A percentile compares a stretch with the other conserved stretches of the same genome.
Conservation (phyloP, 2,329 filamentous ascomycete genomes). For the Colletotrichum filicis region DNA sequence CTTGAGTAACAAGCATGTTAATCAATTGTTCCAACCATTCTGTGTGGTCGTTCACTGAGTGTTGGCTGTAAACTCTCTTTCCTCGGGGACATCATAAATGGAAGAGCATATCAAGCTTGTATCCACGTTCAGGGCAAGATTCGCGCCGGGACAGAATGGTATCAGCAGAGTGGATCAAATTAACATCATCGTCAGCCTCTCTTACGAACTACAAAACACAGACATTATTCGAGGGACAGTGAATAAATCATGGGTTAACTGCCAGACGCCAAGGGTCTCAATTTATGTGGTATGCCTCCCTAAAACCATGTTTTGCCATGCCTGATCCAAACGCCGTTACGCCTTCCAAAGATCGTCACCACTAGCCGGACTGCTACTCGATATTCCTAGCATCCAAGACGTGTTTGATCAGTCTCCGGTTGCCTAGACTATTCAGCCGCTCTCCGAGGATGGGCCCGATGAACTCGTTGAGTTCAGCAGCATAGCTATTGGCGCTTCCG, state of each 20-base stretch:
- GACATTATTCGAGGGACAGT: not conserved
- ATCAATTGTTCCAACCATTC: conserved; percentile 4
- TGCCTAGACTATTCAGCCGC: conserved; percentile 57
- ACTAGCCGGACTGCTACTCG: conserved; percentile 47
- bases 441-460: conserved; percentile 65
- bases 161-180: too few relatives aligned
- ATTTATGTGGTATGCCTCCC: conserved; percentile 31
- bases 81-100: too few relatives aligned
- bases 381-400: conserved; percentile 67
- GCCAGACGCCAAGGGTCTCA: not conserved
- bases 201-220: not conserved
- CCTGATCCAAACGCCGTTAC: conserved; percentile 37
- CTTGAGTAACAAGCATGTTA: conserved; percentile 32
- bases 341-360: conserved; percentile 39
- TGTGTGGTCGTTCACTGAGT: too few relatives aligned
- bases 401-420: conserved; percentile 59
- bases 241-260: not conserved
- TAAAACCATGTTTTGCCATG: conserved; percentile 25
- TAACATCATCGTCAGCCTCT: too few relatives aligned
- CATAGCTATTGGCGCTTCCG: conserved; percentile 48
- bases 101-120: too few relatives aligned
- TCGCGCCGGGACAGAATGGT: too few relatives aligned
- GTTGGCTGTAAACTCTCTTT: too few relatives aligned
- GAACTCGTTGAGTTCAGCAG: conserved; percentile 62
- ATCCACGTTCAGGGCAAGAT: too few relatives aligned